Evolutionary conservation across 495 filamentous ascomycete genomes (phyloP).

Genomic region (Penicillium psychrofluorescens): DNA sequence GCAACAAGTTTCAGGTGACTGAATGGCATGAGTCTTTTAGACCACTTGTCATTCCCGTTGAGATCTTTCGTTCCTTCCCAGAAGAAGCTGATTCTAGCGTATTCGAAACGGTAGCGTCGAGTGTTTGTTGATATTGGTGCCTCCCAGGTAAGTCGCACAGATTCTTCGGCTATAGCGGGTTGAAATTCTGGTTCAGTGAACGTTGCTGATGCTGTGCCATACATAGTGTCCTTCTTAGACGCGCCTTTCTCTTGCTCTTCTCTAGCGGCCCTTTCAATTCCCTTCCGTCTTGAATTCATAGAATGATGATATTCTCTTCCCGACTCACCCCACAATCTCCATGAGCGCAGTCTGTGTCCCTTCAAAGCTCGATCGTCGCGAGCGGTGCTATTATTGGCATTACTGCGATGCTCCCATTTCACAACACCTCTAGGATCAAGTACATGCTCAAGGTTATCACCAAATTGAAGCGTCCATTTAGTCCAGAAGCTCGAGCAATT

Average conservation of each 20-base stretch:
- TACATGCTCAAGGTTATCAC: background rate
- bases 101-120: slow-evolving; percentile 5
- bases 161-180: slow-evolving; percentile 3
- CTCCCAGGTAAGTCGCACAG: slow-evolving; percentile 3
- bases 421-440: slow-evolving; percentile 12
- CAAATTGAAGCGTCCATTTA: slow-evolving; percentile 9
- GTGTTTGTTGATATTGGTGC: slow-evolving; percentile 2
- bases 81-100: slow-evolving; percentile 4
- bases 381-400: slow-evolving; percentile 1
- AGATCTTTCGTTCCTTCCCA: slow-evolving; percentile 12
- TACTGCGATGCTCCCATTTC: slow-evolving; percentile 8
- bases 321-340: slow-evolving; percentile 9
- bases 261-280: background rate
- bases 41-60: background rate
- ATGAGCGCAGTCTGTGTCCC: slow-evolving; percentile 12
- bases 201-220: background rate
- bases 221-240: background rate
- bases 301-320: slow-evolving; percentile 5
- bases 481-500: slow-evolving; percentile 3
- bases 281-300: slow-evolving; percentile 7
- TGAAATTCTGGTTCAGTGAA: background rate
- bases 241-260: background rate
- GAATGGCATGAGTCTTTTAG: slow-evolving; percentile 4
- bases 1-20: slow-evolving; percentile 11
- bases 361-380: slow-evolving; percentile 5